Conservation (phyloP, 2,329 filamentous ascomycete species). For the Venturia aucupariae region DNA sequence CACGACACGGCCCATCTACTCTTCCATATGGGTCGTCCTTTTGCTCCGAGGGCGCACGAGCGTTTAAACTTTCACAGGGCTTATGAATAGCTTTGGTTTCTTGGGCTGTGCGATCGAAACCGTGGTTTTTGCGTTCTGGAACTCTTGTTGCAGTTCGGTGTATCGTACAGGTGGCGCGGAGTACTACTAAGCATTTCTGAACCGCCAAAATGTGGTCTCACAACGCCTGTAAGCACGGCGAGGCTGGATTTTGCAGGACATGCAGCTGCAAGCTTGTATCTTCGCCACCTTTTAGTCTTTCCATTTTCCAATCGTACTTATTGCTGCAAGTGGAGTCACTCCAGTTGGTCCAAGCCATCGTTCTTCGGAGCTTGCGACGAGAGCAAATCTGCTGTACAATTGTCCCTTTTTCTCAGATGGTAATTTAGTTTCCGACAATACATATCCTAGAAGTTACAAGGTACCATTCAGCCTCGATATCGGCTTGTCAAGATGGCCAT, state of each 20-base stretch:
- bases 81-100: not conserved
- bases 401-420: too few species aligned
- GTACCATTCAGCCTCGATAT: too few species aligned
- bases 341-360: not conserved
- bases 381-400: too few species aligned
- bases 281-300: not conserved
- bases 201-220: not conserved
- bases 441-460: too few species aligned
- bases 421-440: too few species aligned
- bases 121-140: not conserved
- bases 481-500: too few species aligned
- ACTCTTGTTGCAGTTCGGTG: not conserved
- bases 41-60: not conserved
- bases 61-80: not conserved
- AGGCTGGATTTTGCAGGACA: not conserved
- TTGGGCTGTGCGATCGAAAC: not conserved
- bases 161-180: not conserved
- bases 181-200: not conserved
- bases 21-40: not conserved
- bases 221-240: not conserved
- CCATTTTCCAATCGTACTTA: not conserved
- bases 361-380: not conserved
- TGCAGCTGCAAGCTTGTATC: not conserved
- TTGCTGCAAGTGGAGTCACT: not conserved
- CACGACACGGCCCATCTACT: not conserved